Conservation (phyloP, 2,329 filamentous ascomycete genomes). For the Colletotrichum melonis region DNA sequence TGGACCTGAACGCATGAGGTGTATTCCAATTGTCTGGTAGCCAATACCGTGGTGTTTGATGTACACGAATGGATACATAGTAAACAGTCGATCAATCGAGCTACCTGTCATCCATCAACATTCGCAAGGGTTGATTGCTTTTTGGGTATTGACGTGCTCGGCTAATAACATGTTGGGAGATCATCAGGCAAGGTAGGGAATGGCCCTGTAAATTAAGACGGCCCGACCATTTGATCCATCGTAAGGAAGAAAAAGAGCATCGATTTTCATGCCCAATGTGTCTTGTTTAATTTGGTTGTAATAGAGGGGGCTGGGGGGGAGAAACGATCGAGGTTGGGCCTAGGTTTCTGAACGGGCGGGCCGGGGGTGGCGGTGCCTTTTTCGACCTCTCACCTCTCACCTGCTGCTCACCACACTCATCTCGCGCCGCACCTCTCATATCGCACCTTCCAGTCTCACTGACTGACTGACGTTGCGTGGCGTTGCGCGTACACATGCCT, state of each 20-base stretch:
- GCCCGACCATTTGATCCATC: conserved; percentile 5
- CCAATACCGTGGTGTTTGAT: background rate
- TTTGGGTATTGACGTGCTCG: background rate
- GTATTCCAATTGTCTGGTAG: background rate
- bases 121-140: background rate
- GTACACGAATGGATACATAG: background rate
- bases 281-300: conserved; percentile 10
- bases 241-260: background rate
- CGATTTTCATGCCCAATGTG: background rate
- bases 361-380: conserved; percentile 28
- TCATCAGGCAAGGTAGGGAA: conserved; percentile 30
- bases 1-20: background rate
- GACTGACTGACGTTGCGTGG: background rate
- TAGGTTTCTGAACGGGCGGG: background rate
- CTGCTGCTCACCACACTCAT: background rate
- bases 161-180: background rate
- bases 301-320: conserved; percentile 33
- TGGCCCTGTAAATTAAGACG: conserved; percentile 14
- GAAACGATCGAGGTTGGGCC: conserved; percentile 27
- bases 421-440: background rate
- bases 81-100: background rate
- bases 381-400: conserved; percentile 24
- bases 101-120: background rate
- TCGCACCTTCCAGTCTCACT: background rate
- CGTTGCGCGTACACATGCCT: background rate